Conservation (phyloP, 352 stramenopile species). For the Globisporangium takayamanum region DNA sequence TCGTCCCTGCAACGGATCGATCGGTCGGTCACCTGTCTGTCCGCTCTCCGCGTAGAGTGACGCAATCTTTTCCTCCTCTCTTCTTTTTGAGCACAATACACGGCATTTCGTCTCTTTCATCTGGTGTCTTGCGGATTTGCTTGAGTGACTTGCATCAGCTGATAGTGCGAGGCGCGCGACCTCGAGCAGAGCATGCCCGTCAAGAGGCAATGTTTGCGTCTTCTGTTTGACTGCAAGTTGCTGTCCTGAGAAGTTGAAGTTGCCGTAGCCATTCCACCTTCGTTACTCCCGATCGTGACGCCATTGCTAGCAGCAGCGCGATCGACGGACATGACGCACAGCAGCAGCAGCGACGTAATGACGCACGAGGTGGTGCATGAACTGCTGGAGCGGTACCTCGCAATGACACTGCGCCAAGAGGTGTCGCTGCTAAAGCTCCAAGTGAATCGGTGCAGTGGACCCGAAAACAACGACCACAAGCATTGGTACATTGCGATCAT, state of each 20-base stretch:
- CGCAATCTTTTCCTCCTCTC: conserved; percentile 5
- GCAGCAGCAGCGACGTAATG: too few species aligned
- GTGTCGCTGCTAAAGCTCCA: conserved; percentile 30
- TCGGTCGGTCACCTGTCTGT: too few species aligned
- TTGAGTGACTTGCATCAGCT: neutral
- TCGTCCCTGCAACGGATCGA: too few species aligned
- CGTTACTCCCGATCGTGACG: neutral
- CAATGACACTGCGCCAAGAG: conserved; percentile 27
- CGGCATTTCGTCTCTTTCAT: neutral
- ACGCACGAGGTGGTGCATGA: conserved; percentile 13
- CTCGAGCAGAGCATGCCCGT: too few species aligned
- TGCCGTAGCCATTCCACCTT: neutral
- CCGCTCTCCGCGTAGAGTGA: conserved; percentile 4
- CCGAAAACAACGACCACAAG: conserved; percentile 29
- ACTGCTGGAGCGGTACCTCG: conserved; percentile 23
- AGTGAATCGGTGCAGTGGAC: conserved; percentile 13
- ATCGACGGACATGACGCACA: neutral
- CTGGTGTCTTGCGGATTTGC: conserved; percentile 1
- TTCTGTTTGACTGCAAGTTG: neutral
- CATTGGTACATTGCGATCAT: conserved; percentile 32
- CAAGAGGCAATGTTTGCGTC: too few species aligned
- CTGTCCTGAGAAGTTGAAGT: conserved; percentile 13
- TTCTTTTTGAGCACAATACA: conserved; percentile 3
- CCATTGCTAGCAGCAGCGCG: neutral
- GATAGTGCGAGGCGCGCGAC: too few species aligned